Base-by-base conservation (phyloP, 768 basidiomycete genomes). In the Podaxis mareebaensis region DNA sequence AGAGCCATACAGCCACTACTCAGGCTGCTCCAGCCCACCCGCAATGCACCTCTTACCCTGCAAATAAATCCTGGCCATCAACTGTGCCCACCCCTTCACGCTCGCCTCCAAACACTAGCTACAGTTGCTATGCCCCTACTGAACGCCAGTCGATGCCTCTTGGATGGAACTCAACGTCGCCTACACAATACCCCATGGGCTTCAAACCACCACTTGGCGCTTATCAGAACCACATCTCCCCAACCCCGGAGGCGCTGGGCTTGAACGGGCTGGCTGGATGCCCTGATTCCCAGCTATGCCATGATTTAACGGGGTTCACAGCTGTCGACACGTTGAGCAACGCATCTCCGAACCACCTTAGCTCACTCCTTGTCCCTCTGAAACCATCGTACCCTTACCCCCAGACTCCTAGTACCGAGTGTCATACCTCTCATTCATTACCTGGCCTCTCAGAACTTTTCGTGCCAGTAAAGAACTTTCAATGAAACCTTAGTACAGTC, bases 161-260 rank as follows among this genome's bases (percentile, higher is more conserved):
- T 7, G 44, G n/a, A n/a, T 46, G 44, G 44, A 3, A 46, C 20
- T 8, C 44, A 17, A 46, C 49, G 22, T 78, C 75, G 24, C 74
- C 76, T 20, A 60, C 69, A 17, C 58, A 33, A 33, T 53, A 54
- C 10, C 17, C 44, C 7, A n/a, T 17, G 44, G 20, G 20, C 15
- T 6, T 20, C 20, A 20, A 46, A 20, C 8, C 20, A 46, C n/a
- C 44, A 8, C 20, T 46, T 33, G 33, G 33, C 44, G 7, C 44
- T 15, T 20, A 46, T 46, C 44, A 7, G 44, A 20, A 46, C 17
- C 44, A 20, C 44, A 20, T 20, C n/a, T 3, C 44, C 17, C 44
- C 44, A 46, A 2, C 6, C 15, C 40, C 40, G 12, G 15, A 8
- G 15, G 44, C 10, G 8, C 15, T 46, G 20, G 44, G 44, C 6